A percentile compares a stretch with the other conserved stretches of the same genome.
Evolutionary conservation across 768 basidiomycete genomes (phyloP).

Genomic region (Pulveroboletus ravenelii): DNA sequence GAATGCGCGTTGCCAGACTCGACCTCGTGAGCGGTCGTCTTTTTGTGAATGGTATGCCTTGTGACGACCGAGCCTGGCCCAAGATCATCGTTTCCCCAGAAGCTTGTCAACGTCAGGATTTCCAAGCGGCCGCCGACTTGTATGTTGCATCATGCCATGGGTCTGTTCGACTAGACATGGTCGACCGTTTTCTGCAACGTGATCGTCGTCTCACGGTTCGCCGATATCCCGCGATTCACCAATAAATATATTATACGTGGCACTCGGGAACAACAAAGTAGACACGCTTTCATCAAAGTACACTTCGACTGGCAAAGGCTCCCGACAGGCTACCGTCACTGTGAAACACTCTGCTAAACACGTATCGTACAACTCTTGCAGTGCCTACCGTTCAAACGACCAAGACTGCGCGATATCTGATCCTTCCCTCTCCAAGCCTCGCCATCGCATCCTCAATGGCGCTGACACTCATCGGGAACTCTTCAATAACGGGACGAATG

Average conservation of each 20-base stretch:
- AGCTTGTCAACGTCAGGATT: conserved; percentile 28
- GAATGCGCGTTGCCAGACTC: not conserved
- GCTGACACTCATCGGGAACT: conserved; percentile 28
- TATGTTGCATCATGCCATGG: too few relatives aligned
- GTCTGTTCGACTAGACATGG: conserved; percentile 8
- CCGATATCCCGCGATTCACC: conserved; percentile 3
- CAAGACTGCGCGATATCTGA: conserved; percentile 33
- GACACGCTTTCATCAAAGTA: too few relatives aligned
- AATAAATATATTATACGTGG: too few relatives aligned
- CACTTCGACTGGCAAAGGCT: too few relatives aligned
- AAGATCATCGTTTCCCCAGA: conserved; percentile 27
- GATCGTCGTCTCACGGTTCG: conserved; percentile 19
- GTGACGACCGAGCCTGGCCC: conserved; percentile 24
- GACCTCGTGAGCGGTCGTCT: not conserved
- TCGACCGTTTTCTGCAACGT: conserved; percentile 24
- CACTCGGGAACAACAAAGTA: too few relatives aligned
- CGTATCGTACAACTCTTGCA: not conserved
- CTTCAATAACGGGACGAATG: conserved; percentile 28
- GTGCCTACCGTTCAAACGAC: conserved; percentile 1
- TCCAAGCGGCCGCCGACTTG: too few relatives aligned
- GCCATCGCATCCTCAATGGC: conserved; percentile 30
- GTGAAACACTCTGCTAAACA: not conserved
- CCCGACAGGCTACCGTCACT: too few relatives aligned
- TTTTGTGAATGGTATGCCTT: conserved; percentile 12
- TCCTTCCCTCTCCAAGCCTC: conserved; percentile 21